phyloP scores from a whole-genome alignment of 257 asterid genomes.

The Solanum virginianum region DNA sequence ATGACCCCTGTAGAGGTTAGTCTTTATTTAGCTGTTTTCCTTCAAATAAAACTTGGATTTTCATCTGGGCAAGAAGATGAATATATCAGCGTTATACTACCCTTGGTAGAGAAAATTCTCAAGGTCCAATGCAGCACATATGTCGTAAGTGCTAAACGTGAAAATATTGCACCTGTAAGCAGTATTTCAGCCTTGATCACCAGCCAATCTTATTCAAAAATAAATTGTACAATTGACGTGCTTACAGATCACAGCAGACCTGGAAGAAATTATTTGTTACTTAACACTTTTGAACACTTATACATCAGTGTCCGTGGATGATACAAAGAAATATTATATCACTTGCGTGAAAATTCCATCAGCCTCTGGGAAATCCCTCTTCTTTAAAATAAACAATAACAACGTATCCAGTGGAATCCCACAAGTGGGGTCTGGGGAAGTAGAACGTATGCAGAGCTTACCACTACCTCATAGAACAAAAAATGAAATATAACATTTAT shows the following conservation, averaged over 20 bases:
- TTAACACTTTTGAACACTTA: background rate
- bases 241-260: background rate
- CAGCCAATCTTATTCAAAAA: background rate
- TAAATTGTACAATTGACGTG: background rate
- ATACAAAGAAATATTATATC: background rate
- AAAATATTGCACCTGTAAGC: background rate
- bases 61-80: background rate
- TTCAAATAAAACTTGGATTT: background rate
- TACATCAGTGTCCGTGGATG: background rate
- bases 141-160: background rate
- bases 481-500: background rate
- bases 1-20: conserved; percentile 94
- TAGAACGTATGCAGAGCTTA: no score
- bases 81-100: background rate
- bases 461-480: no score
- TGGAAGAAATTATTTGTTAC: background rate
- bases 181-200: background rate
- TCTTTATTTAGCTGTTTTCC: background rate
- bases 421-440: no score
- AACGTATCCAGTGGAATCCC: no score
- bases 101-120: background rate
- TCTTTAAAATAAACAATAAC: background rate
- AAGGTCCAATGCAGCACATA: background rate
- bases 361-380: background rate
- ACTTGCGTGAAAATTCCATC: background rate